A percentile compares a stretch with the other conserved stretches of the same genome.
Evolutionary conservation across 192 early-diverging fungal genomes (phyloP).

Genomic region (Linderina pennispora): DNA sequence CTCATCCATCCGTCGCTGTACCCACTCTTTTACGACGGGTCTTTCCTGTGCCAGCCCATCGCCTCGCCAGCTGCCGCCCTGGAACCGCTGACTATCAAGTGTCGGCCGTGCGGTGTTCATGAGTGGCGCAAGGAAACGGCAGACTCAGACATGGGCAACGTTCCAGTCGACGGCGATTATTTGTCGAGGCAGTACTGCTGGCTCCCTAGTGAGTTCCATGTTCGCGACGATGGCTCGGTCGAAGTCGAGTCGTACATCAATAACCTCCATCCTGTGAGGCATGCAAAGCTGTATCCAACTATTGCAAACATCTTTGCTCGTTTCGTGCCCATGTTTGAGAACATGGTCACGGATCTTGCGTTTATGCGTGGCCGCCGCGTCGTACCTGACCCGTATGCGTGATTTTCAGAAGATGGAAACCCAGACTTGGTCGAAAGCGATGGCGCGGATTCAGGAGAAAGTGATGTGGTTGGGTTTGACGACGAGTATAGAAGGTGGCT

Average conservation of each 20-base stretch:
- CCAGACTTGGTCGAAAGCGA: conserved; percentile 7
- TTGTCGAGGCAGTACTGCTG: conserved; percentile 35
- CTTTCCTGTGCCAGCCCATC: conserved; percentile 20
- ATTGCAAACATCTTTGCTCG: conserved; percentile 47
- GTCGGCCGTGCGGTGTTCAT: conserved; percentile 5
- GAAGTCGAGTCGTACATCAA: conserved; percentile 64
- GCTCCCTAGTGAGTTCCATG: conserved; percentile 61
- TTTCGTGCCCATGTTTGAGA: conserved; percentile 64
- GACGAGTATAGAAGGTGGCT: conserved; percentile 16
- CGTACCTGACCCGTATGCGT: conserved; percentile 11
- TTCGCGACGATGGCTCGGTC: conserved; percentile 45
- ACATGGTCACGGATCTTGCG: conserved; percentile 31
- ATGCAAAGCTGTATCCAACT: conserved; percentile 46
- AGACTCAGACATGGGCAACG: neutral
- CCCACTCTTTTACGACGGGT: conserved; percentile 32
- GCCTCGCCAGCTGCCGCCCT: conserved; percentile 18
- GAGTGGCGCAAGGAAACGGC: neutral
- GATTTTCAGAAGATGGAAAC: conserved; percentile 12
- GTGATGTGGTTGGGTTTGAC: too few species aligned
- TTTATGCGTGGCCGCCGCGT: conserved; percentile 3
- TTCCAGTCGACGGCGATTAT: neutral
- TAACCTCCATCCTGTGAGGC: conserved; percentile 56
- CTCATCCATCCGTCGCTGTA: conserved; percentile 51
- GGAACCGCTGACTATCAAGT: conserved; percentile 2
- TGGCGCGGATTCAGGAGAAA: conserved; percentile 11